Conservation (phyloP, 768 basidiomycete genomes). For the Solioccasus polychromus region DNA sequence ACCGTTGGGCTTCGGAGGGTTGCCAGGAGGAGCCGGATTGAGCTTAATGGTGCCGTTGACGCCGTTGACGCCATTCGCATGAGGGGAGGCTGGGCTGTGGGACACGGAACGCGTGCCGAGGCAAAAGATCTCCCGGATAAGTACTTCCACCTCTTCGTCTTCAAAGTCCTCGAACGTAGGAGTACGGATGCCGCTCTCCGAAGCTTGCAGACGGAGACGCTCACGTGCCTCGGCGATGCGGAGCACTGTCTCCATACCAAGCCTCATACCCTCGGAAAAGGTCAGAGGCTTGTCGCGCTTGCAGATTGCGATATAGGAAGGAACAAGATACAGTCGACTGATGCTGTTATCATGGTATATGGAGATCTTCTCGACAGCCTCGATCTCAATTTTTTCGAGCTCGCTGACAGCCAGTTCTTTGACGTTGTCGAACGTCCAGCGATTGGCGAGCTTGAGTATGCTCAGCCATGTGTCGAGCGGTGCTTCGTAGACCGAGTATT, state of each 20-base stretch:
- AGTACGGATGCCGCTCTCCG: conserved; percentile 30
- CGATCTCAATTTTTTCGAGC: conserved; percentile 36
- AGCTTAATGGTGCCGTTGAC: conserved; percentile 18
- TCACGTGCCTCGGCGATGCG: conserved; percentile 41
- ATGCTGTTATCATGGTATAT: conserved; percentile 38
- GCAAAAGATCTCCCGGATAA: conserved; percentile 29
- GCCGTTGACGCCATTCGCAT: conserved; percentile 12
- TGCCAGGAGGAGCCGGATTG: conserved; percentile 14
- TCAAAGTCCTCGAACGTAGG: conserved; percentile 34
- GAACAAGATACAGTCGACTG: conserved; percentile 33
- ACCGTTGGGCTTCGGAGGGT: conserved; percentile 22
- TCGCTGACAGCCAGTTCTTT: conserved; percentile 38
- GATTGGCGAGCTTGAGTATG: conserved; percentile 38
- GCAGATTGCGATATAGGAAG: conserved; percentile 35
- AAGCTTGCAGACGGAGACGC: conserved; percentile 33
- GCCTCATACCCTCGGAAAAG: conserved; percentile 39
- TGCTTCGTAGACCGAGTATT: conserved; percentile 39
- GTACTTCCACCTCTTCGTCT: conserved; percentile 23
- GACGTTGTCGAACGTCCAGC: conserved; percentile 41
- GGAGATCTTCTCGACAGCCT: conserved; percentile 35
- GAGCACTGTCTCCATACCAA: conserved; percentile 39
- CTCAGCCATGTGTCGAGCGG: conserved; percentile 40
- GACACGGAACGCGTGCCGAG: conserved; percentile 28
- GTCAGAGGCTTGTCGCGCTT: conserved; percentile 35
- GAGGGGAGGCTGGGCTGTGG: conserved; percentile 9